These are phyloP conservation scores for Crinitomyces ghanaensis DNA, from an alignment of 805 yeast species.

Conservation along the genomic window DNA sequence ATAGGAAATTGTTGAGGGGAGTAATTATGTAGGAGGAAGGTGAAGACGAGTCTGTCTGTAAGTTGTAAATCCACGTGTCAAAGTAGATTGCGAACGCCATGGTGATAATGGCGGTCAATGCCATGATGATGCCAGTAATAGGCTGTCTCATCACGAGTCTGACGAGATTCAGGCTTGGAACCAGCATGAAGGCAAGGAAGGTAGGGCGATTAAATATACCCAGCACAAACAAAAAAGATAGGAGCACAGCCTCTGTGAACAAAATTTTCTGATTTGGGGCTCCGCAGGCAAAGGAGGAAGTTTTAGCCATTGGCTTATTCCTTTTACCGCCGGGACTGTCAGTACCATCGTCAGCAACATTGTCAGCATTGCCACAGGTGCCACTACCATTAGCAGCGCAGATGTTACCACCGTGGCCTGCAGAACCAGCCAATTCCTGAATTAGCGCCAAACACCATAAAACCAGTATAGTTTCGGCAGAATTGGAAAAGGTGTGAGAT, in stretches of 20 bases:
- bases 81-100: no score
- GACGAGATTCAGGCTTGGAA: no score
- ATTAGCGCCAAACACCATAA: conserved; percentile 41
- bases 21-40: conserved; percentile 38
- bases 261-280: no score
- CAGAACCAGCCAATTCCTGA: conserved; percentile 28
- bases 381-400: conserved; percentile 14
- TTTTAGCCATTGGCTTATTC: no score
- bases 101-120: conserved; percentile 1
- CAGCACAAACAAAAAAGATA: conserved; percentile 37
- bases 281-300: no score
- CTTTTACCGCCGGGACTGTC: no score
- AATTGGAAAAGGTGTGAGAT: conserved; percentile 81
- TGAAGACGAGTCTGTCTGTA: conserved; percentile 3
- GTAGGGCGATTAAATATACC: conserved; percentile 37
- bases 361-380: no score
- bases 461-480: conserved; percentile 50
- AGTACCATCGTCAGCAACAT: conserved; percentile 45
- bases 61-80: no score
- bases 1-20: conserved; percentile 65
- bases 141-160: conserved; percentile 1
- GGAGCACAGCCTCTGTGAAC: conserved; percentile 58
- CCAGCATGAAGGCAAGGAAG: conserved; percentile 25
- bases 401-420: no score
- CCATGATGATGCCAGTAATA: neutral